These are phyloP conservation scores for Petunia hybrid DNA, from an alignment of 305 asterid species.

Conservation along the genomic window DNA sequence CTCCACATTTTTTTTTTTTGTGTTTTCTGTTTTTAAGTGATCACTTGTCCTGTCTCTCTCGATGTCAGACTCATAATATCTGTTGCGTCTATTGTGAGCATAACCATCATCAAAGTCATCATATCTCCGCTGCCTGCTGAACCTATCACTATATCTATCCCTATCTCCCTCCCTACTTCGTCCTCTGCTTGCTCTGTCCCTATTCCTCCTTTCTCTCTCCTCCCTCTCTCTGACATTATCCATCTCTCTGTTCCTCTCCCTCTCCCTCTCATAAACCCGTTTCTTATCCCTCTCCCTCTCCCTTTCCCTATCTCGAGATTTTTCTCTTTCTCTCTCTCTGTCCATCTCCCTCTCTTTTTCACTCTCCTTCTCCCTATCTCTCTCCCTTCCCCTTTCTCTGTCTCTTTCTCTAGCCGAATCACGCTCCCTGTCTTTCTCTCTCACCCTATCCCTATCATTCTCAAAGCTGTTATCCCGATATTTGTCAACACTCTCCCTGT, in stretches of 20 bases:
- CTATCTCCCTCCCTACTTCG: conserved; percentile 60
- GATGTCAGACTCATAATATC: conserved; percentile 53
- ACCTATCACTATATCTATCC: conserved; percentile 57
- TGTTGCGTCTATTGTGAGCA: conserved; percentile 59
- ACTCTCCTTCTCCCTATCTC: conserved; percentile 49
- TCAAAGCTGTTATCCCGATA: conserved; percentile 68
- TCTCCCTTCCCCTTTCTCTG: conserved; percentile 53
- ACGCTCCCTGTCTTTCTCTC: conserved; percentile 40
- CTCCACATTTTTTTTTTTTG: conserved; percentile 44
- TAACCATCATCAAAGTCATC: conserved; percentile 53
- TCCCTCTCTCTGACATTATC: conserved; percentile 44
- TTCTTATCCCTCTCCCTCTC: conserved; percentile 47
- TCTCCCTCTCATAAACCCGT: conserved; percentile 39
- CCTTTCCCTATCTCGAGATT: conserved; percentile 47
- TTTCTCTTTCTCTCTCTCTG: conserved; percentile 41
- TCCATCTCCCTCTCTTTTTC: conserved; percentile 43
- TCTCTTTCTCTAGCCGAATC: conserved; percentile 43
- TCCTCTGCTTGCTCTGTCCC: conserved; percentile 53
- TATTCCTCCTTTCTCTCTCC: conserved; percentile 54
- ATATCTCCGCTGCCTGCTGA: conserved; percentile 52
- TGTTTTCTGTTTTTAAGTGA: conserved; percentile 40
- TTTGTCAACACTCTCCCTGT: conserved; percentile 54
- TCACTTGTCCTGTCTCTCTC: conserved; percentile 54
- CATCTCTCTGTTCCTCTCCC: conserved; percentile 45
- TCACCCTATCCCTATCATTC: conserved; percentile 42